Conservation (phyloP, 805 yeast species). For the Tetrapisispora taiwanensis region DNA sequence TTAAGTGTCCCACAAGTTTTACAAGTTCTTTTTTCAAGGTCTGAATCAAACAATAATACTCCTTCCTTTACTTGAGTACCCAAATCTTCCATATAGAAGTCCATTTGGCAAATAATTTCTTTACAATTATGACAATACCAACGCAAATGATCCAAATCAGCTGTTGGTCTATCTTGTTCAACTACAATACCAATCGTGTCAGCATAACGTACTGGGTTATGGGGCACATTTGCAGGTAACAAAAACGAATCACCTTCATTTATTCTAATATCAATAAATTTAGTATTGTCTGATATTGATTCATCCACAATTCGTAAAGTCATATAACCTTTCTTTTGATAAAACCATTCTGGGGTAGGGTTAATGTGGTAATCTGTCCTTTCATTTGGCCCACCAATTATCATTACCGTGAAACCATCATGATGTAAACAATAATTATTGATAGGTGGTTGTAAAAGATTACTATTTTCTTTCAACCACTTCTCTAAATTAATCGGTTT, state of each 20-base stretch:
- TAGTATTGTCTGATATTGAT: constrained; percentile 36
- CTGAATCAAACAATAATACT: constrained; percentile 57
- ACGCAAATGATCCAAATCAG: constrained; percentile 58
- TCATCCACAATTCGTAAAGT: constrained; percentile 66
- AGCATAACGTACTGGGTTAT: constrained; percentile 78
- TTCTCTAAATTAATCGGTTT: constrained; percentile 63
- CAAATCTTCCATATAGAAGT: constrained; percentile 67
- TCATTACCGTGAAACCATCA: constrained; percentile 90
- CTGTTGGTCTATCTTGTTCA: constrained; percentile 82
- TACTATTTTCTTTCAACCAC: constrained; percentile 72
- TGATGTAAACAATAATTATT: constrained; percentile 83
- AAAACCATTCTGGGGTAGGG: constrained; percentile 91
- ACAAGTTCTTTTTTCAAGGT: constrained; percentile 60
- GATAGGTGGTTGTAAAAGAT: constrained; percentile 81
- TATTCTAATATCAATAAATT: constrained; percentile 63
- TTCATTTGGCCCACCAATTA: constrained; percentile 93
- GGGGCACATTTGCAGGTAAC: constrained; percentile 78
- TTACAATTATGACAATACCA: constrained; percentile 80
- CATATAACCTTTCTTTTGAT: constrained; percentile 81
- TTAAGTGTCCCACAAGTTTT: constrained; percentile 61
- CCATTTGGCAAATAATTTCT: constrained; percentile 53
- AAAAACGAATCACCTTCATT: constrained; percentile 83
- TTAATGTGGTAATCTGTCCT: constrained; percentile 89
- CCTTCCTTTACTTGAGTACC: constrained; percentile 88
- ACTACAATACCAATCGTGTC: constrained; percentile 84